phyloP scores from a whole-genome alignment of 192 early-diverging fungal genomes.

The Backusella parvicylindrica region DNA sequence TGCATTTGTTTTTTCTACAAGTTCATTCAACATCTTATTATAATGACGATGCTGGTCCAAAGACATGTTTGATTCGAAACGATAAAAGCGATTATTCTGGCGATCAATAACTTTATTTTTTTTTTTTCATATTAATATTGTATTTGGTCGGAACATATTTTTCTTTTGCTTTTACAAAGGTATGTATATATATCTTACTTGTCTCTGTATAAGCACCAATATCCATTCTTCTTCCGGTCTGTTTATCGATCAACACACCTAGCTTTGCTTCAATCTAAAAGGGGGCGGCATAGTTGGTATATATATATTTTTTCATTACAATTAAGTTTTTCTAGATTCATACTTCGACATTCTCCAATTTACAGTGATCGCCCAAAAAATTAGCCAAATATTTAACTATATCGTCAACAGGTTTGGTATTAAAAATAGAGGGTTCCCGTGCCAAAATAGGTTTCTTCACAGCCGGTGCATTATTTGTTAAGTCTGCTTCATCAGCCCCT shows the following conservation, averaged over 20 bases:
- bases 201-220: constrained; percentile 66
- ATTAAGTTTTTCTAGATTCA: background rate
- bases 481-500: background rate
- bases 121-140: too few relatives aligned
- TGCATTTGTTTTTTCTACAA: constrained; percentile 52
- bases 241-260: constrained; percentile 72
- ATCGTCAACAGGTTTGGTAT: constrained; percentile 55
- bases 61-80: constrained; percentile 88
- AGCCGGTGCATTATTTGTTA: background rate
- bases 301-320: background rate
- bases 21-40: constrained; percentile 77
- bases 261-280: constrained; percentile 94
- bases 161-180: background rate
- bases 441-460: background rate
- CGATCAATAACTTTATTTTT: background rate
- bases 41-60: constrained; percentile 81
- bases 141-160: too few relatives aligned
- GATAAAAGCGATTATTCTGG: constrained; percentile 17
- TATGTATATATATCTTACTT: constrained; percentile 38
- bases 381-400: constrained; percentile 59
- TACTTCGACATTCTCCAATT: constrained; percentile 54
- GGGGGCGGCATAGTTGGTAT: too few relatives aligned
- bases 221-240: constrained; percentile 51
- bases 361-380: constrained; percentile 57
- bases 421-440: constrained; percentile 63